Evolutionary conservation across 1,284 basidiomycete species (phyloP).

Genomic region (Trametes polyzona): DNA sequence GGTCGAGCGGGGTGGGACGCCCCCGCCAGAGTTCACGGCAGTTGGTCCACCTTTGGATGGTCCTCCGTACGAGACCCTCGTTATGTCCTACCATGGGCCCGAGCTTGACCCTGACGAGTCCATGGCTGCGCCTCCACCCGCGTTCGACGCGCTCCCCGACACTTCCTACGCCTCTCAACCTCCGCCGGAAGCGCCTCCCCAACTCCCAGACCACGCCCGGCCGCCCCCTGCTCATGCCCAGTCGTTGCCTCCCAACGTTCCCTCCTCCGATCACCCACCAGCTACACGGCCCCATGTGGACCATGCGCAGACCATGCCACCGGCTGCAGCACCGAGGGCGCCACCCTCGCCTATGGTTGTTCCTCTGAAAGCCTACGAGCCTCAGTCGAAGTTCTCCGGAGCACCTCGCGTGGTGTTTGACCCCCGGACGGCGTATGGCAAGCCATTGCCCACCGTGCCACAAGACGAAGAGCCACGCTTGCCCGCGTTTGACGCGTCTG

Average conservation of each 20-base stretch:
- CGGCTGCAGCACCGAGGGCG: background rate
- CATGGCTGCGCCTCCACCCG: background rate
- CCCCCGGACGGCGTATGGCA: slow-evolving; percentile 52
- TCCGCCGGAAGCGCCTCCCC: background rate
- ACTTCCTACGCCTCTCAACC: background rate
- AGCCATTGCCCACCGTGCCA: slow-evolving; percentile 16
- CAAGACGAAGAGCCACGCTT: slow-evolving; percentile 19
- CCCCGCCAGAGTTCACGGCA: slow-evolving; percentile 49
- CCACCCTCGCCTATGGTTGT: slow-evolving; percentile 2
- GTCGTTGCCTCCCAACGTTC: slow-evolving; percentile 6
- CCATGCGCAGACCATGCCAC: slow-evolving; percentile 7
- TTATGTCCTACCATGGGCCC: slow-evolving; percentile 31
- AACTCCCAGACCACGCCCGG: background rate
- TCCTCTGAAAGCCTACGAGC: slow-evolving; percentile 2
- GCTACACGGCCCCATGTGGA: slow-evolving; percentile 1
- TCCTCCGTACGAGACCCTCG: slow-evolving; percentile 42
- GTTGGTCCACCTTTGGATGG: slow-evolving; percentile 45
- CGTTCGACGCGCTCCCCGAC: slow-evolving; percentile 3
- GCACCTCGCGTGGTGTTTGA: slow-evolving; percentile 39
- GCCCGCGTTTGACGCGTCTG: slow-evolving; percentile 38
- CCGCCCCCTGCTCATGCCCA: slow-evolving; percentile 9
- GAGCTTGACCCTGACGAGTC: slow-evolving; percentile 39
- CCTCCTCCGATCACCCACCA: background rate
- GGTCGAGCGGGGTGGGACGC: slow-evolving; percentile 28
- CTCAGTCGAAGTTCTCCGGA: slow-evolving; percentile 1